Base-by-base conservation (phyloP, 2,329 filamentous ascomycete species). In the Allantophomopsis cytisporea region DNA sequence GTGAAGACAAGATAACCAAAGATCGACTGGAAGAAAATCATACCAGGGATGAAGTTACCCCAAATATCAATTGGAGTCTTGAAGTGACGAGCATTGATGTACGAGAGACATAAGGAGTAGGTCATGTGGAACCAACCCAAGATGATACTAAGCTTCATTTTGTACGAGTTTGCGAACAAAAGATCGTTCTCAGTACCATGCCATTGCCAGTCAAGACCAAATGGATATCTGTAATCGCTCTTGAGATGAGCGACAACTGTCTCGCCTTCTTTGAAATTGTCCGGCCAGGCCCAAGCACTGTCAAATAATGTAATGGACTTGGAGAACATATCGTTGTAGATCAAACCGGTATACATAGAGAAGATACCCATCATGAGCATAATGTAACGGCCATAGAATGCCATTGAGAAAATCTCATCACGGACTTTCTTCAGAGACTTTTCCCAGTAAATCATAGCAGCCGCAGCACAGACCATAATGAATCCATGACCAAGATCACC, bases 141-240 rank as follows among this genome's bases (percentile, higher is more conserved):
- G 49, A 98, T 76, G 57, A 98, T 95, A 67, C 85, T 93, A 64
- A 98, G 83, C 71, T 98, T 98, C 91, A 98, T 98, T 79, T 98
- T 98, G 73, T 91, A 93, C 62, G 84, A 93, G 80, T 98, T 98
- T 59, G 77, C 83, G 66, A 98, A 98, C 37, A 98, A 73, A 15
- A 98, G 71, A 44, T 93, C 83, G 54, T 98, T 98, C 54, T 96
- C 89, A 11, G 87, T 83, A 43, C 83, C 87, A 59, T 98, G 93
- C 91, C 91, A 98, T 55, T 81, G 83, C 79, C 81, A 94, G 57
- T 98, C 91, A 44, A 98, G 65, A 50, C 91, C 91, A 55, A 98
- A 94, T 13, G 93, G 89, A 59, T 95, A 98, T 38, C 87, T 81
- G 62, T 95, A 88, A 43, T 76, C 65, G 31, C 61, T 60, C 51